Evolutionary conservation across 495 filamentous ascomycete genomes (phyloP).

Genomic region (Neurospora sp.): DNA sequence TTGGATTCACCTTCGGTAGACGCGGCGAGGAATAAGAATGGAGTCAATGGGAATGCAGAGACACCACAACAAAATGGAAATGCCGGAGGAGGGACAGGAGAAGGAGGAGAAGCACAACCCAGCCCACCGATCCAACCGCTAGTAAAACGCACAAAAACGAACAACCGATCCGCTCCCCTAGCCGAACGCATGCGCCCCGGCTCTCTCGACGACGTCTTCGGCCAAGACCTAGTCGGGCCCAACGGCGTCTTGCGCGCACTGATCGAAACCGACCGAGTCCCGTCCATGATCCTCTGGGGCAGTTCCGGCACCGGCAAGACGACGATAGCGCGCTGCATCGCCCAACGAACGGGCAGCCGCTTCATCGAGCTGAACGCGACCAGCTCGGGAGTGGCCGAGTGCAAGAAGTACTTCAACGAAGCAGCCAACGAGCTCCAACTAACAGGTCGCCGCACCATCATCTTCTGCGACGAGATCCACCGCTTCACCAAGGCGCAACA

Average conservation of each 20-base stretch:
- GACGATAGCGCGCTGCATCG: slow-evolving; percentile 88
- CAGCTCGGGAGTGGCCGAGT: slow-evolving; percentile 80
- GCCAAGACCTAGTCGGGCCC: slow-evolving; percentile 84
- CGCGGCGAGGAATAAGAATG: slow-evolving; percentile 12
- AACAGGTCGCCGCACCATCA: slow-evolving; percentile 83
- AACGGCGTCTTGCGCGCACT: slow-evolving; percentile 78
- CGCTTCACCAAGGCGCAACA: slow-evolving; percentile 90
- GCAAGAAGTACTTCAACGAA: slow-evolving; percentile 85
- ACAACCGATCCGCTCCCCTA: slow-evolving; percentile 64
- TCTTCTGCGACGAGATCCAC: slow-evolving; percentile 98
- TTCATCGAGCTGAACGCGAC: slow-evolving; percentile 97
- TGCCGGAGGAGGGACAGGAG: slow-evolving; percentile 5
- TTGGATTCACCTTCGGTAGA: slow-evolving; percentile 11
- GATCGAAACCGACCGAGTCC: slow-evolving; percentile 77
- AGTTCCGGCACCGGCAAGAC: slow-evolving; percentile 90
- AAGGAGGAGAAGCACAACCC: slow-evolving; percentile 5
- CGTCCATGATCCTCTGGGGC: slow-evolving; percentile 95
- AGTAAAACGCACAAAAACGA: slow-evolving; percentile 50
- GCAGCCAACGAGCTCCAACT: slow-evolving; percentile 72
- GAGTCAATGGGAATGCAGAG: background rate
- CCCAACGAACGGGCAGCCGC: slow-evolving; percentile 65
- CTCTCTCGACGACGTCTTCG: slow-evolving; percentile 75
- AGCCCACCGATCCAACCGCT: slow-evolving; percentile 21
- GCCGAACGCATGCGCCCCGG: slow-evolving; percentile 90
- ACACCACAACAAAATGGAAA: slow-evolving; percentile 4